A percentile compares a stretch with the other conserved stretches of the same genome.
phyloP scores from a whole-genome alignment of 129 eudicot genomes.

The Rutidosis leptorrhynchoides region DNA sequence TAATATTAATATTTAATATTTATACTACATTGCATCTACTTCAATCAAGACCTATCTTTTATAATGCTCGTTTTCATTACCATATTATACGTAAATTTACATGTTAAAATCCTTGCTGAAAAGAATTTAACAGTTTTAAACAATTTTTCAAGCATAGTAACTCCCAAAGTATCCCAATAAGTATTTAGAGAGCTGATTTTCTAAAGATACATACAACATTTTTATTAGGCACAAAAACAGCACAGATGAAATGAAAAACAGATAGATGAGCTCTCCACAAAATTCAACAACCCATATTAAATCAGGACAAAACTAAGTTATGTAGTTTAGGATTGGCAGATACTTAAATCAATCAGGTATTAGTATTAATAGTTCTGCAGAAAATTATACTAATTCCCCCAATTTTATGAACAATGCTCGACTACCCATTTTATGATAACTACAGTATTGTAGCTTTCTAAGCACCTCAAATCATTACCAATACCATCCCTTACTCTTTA shows the following conservation, averaged over 20 bases:
- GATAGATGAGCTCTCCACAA: slow-evolving; percentile 11
- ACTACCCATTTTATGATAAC: not conserved
- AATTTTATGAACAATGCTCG: not conserved
- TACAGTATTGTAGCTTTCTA: no score
- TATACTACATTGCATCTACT: slow-evolving; percentile 2
- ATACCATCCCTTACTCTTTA: not conserved
- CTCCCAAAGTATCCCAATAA: not conserved
- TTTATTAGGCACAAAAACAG: not conserved
- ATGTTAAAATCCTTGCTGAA: not conserved
- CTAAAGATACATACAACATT: not conserved
- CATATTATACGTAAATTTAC: slow-evolving; percentile 1
- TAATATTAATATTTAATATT: no score
- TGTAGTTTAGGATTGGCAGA: slow-evolving; percentile 9
- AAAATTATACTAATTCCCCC: not conserved
- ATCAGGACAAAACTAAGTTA: not conserved
- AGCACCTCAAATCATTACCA: not conserved
- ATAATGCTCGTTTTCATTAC: not conserved
- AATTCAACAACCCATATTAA: slow-evolving; percentile 6
- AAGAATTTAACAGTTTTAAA: slow-evolving; percentile 3
- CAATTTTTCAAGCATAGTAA: slow-evolving; percentile 15
- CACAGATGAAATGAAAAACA: not conserved
- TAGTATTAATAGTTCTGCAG: not conserved
- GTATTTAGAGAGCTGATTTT: not conserved
- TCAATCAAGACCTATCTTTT: not conserved
- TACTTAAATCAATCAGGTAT: not conserved